A percentile compares a stretch with the other conserved stretches of the same genome.
phyloP scores from a whole-genome alignment of 257 asterid genomes.

The Nyctanthes arbortristis region DNA sequence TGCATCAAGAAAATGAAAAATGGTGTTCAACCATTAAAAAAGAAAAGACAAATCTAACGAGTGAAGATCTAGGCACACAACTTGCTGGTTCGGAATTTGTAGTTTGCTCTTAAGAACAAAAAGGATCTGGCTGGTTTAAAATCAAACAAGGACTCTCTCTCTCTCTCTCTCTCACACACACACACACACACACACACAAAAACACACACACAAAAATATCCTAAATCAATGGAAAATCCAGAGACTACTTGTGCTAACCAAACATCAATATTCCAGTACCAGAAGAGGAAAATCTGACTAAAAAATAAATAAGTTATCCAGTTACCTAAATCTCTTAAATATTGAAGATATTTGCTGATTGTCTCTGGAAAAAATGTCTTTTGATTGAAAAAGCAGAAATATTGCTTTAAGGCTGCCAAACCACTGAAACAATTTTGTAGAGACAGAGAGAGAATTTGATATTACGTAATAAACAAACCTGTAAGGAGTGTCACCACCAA shows the following conservation, averaged over 20 bases:
- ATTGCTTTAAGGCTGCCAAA: no score
- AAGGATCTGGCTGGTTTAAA: background rate
- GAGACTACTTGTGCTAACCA: background rate
- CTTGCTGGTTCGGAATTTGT: conserved; percentile 9
- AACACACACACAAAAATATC: background rate
- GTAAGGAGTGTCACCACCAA: conserved; percentile 99
- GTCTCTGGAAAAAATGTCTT: background rate
- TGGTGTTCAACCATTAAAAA: conserved; percentile 26
- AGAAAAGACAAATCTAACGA: background rate
- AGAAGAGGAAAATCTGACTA: background rate
- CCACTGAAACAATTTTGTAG: no score
- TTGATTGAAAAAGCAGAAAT: background rate
- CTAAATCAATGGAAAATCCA: background rate
- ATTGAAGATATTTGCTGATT: background rate
- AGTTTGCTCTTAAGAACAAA: background rate
- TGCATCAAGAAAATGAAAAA: no score
- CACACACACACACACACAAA: background rate
- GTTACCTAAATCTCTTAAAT: background rate
- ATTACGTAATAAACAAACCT: conserved; percentile 44
- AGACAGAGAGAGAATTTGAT: background rate
- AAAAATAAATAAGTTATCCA: background rate
- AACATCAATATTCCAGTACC: background rate
- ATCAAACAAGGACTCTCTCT: background rate
- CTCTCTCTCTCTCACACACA: no score
- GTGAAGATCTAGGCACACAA: background rate